Percentiles rank a stretch among this genome's conserved stretches.
These are phyloP conservation scores for Calonectria crousiana DNA, from an alignment of 2,329 filamentous ascomycete genomes.

Conservation along the genomic window DNA sequence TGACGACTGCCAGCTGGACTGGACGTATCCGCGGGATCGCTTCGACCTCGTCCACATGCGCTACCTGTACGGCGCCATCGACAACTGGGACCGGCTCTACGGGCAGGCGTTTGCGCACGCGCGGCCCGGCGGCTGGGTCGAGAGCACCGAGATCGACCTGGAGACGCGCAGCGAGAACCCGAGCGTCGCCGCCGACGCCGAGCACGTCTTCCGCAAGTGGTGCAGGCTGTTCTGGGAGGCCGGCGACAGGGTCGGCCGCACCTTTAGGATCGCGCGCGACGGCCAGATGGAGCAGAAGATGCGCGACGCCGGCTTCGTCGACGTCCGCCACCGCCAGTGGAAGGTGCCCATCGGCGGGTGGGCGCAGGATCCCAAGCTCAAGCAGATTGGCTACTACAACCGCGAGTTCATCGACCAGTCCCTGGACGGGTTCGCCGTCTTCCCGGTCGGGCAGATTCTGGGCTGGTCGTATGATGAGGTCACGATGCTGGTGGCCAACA, in stretches of 20 bases:
- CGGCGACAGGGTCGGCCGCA: slow-evolving; percentile 41
- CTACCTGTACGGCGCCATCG: slow-evolving; percentile 67
- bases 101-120: slow-evolving; percentile 62
- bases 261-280: slow-evolving; percentile 40
- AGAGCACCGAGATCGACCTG: slow-evolving; percentile 40
- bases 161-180: slow-evolving; percentile 27
- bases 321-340: slow-evolving; percentile 46
- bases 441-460: slow-evolving; percentile 42
- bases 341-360: slow-evolving; percentile 58
- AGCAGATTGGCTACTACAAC: slow-evolving; percentile 54
- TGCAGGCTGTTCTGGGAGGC: slow-evolving; percentile 42
- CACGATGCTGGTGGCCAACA: slow-evolving; percentile 35
- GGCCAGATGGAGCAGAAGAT: slow-evolving; percentile 36
- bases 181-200: slow-evolving; percentile 18
- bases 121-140: slow-evolving; percentile 52
- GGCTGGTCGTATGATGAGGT: slow-evolving; percentile 45
- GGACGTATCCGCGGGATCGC: slow-evolving; percentile 56
- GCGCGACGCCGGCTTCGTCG: slow-evolving; percentile 48
- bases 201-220: slow-evolving; percentile 44
- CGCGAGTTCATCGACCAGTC: slow-evolving; percentile 40
- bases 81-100: slow-evolving; percentile 68
- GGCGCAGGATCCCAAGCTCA: slow-evolving; percentile 56
- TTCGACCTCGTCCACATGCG: slow-evolving; percentile 72
- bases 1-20: slow-evolving; percentile 52
- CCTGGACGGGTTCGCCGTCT: slow-evolving; percentile 45